A percentile compares a stretch with the other conserved stretches of the same genome.
Evolutionary conservation across 164 flowering plant species (phyloP).

Genomic region (Vitis amurensis): DNA sequence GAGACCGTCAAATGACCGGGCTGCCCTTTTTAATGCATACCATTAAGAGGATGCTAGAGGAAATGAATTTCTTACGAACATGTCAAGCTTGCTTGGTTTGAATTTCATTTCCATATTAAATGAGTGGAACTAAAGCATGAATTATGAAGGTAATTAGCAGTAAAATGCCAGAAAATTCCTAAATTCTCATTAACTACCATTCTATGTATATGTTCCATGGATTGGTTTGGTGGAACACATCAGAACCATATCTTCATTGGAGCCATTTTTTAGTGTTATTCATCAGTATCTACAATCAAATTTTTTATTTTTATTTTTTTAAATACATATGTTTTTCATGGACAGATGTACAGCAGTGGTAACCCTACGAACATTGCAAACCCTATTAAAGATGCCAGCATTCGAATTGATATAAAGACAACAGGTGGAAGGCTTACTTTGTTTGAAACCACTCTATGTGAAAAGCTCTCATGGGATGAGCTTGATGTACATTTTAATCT

Average conservation of each 20-base stretch:
- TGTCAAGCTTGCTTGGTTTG: background rate
- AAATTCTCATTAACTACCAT: no score
- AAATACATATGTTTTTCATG: background rate
- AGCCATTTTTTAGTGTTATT: no score
- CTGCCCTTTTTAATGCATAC: no score
- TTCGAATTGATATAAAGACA: slow-evolving; percentile 64
- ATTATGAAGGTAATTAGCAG: background rate
- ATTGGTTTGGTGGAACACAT: no score
- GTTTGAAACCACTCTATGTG: slow-evolving; percentile 69
- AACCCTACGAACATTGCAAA: slow-evolving; percentile 90
- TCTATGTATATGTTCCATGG: no score
- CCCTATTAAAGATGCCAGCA: slow-evolving; percentile 75
- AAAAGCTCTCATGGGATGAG: slow-evolving; percentile 53
- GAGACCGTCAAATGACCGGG: no score
- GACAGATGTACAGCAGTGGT: slow-evolving; percentile 93
- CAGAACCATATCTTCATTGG: no score
- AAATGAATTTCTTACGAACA: no score
- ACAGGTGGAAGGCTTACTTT: slow-evolving; percentile 66
- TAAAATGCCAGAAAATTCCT: no score
- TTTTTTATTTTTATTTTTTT: no score
- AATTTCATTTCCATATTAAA: background rate
- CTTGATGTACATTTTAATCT: slow-evolving; percentile 33
- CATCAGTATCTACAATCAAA: no score
- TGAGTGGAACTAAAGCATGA: background rate
- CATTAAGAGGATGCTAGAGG: no score